Conservation (phyloP, 371 early-diverging fungal species). For the Actinomucor elegans region DNA sequence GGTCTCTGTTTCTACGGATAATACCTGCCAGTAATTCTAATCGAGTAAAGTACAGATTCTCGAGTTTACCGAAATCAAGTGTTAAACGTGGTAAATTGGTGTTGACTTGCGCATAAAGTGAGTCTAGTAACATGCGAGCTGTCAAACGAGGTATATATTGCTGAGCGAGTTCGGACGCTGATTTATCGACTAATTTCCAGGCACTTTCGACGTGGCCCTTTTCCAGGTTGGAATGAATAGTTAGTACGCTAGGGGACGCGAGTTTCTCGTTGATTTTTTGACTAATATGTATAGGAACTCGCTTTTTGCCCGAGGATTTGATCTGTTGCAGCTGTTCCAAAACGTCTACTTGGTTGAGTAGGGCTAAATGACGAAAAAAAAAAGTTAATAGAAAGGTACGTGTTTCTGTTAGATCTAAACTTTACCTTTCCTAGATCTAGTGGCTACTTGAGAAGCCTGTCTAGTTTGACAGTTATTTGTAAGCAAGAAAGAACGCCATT, state of each 20-base stretch:
- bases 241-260: slow-evolving; percentile 19
- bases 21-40: slow-evolving; percentile 23
- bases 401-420: background rate
- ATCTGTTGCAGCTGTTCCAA: slow-evolving; percentile 9
- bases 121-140: slow-evolving; percentile 17
- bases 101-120: slow-evolving; percentile 18
- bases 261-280: slow-evolving; percentile 23
- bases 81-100: slow-evolving; percentile 3
- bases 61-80: slow-evolving; percentile 14
- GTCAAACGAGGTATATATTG: slow-evolving; percentile 19
- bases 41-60: slow-evolving; percentile 15
- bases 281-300: slow-evolving; percentile 29
- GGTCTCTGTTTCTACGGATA: slow-evolving; percentile 2
- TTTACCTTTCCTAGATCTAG: slow-evolving; percentile 19
- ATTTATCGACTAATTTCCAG: slow-evolving; percentile 28
- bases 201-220: slow-evolving; percentile 19
- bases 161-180: background rate
- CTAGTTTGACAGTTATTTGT: slow-evolving; percentile 17
- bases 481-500: slow-evolving; percentile 25
- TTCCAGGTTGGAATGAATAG: slow-evolving; percentile 24
- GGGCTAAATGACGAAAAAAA: background rate
- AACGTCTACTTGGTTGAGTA: slow-evolving; percentile 2
- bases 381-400: background rate
- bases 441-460: slow-evolving; percentile 4
- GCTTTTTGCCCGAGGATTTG: slow-evolving; percentile 16